phyloP scores from a whole-genome alignment of 768 basidiomycete species.

The Trametes coccinea region DNA sequence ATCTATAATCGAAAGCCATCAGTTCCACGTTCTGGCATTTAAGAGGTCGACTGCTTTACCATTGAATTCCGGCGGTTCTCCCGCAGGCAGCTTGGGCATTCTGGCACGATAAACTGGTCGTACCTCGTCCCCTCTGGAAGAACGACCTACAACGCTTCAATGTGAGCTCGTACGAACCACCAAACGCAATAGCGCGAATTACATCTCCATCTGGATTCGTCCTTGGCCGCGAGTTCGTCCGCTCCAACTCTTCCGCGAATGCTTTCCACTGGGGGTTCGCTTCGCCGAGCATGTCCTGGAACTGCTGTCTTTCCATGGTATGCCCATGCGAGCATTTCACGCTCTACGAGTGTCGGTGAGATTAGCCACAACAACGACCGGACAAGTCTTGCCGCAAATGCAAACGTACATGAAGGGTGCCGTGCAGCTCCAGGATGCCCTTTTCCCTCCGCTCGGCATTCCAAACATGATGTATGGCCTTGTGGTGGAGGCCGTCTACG shows the following conservation, averaged over 20 bases:
- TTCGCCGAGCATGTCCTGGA: slow-evolving; percentile 71
- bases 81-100: slow-evolving; percentile 66
- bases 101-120: slow-evolving; percentile 75
- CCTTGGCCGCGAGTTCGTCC: slow-evolving; percentile 56
- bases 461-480: slow-evolving; percentile 58
- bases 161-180: not conserved
- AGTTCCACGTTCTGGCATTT: too few relatives aligned
- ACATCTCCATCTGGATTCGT: slow-evolving; percentile 97
- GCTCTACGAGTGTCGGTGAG: slow-evolving; percentile 40
- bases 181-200: not conserved
- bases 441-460: slow-evolving; percentile 37
- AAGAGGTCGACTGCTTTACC: slow-evolving; percentile 39
- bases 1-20: slow-evolving; percentile 42
- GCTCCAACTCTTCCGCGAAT: slow-evolving; percentile 64
- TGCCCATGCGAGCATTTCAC: slow-evolving; percentile 82
- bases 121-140: slow-evolving; percentile 72
- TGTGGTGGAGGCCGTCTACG: slow-evolving; percentile 93
- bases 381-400: not conserved
- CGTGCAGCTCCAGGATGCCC: slow-evolving; percentile 82
- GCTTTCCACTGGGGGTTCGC: slow-evolving; percentile 81
- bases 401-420: slow-evolving; percentile 71
- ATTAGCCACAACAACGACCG: too few relatives aligned
- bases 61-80: slow-evolving; percentile 60
- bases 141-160: slow-evolving; percentile 55
- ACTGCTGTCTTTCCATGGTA: slow-evolving; percentile 59